Evolutionary conservation across 83 land plant genomes (phyloP).

Genomic region (Larix sibirica): DNA sequence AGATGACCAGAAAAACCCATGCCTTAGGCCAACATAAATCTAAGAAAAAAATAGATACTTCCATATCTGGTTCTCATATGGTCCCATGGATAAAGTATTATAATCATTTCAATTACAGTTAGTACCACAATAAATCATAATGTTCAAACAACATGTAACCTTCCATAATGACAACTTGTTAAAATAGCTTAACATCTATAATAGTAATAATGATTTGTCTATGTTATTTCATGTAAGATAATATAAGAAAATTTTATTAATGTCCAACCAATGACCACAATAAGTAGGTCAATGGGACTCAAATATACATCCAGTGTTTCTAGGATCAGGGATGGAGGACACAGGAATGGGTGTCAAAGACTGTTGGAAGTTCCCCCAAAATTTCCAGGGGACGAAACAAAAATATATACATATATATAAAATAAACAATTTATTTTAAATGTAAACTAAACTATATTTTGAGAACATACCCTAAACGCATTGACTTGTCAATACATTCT

Average conservation of each 20-base stretch:
- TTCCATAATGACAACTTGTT: neutral
- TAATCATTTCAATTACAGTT: neutral
- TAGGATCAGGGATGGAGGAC: no score
- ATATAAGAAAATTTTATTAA: no score
- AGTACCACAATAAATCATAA: neutral
- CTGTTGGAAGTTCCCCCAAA: no score
- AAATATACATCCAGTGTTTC: no score
- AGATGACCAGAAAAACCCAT: constrained; percentile 5
- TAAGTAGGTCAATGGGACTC: no score
- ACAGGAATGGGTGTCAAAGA: no score
- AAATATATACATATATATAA: no score
- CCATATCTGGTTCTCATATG: neutral
- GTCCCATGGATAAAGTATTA: neutral
- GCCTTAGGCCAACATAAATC: neutral
- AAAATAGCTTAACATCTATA: neutral
- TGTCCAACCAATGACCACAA: no score
- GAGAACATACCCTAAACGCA: constrained; percentile 73
- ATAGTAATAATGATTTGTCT: constrained; percentile 1
- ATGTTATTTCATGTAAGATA: neutral
- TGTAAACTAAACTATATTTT: constrained; percentile 10
- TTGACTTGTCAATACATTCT: constrained; percentile 85
- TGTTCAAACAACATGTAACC: neutral
- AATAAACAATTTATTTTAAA: neutral
- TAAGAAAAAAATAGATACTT: neutral
- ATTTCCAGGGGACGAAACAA: no score